phyloP scores from a whole-genome alignment of 177 flowering plant genomes.

The Telopea speciosissima region DNA sequence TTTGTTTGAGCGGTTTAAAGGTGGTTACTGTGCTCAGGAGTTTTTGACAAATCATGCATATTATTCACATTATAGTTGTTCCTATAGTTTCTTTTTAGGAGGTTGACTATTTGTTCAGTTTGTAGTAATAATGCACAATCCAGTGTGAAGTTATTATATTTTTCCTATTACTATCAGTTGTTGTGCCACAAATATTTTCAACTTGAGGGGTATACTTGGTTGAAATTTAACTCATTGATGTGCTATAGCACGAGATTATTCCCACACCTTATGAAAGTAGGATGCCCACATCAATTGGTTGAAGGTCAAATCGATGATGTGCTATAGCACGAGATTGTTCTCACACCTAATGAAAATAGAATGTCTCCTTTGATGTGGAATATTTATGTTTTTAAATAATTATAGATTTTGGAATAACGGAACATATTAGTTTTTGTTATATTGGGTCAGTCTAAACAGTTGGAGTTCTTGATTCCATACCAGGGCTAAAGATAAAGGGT shows the following conservation, averaged over 20 bases:
- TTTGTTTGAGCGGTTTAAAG: too few relatives aligned
- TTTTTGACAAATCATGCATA: too few relatives aligned
- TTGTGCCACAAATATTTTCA: too few relatives aligned
- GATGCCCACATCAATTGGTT: too few relatives aligned
- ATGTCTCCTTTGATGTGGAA: neutral
- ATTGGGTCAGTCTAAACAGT: neutral
- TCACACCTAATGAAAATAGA: neutral
- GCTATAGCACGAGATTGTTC: neutral
- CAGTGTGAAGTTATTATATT: too few relatives aligned
- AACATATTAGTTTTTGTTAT: neutral
- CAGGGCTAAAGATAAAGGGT: neutral
- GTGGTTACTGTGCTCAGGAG: too few relatives aligned
- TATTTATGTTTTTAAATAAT: neutral
- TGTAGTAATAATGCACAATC: too few relatives aligned
- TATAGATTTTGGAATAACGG: neutral
- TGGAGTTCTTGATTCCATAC: neutral
- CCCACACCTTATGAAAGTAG: neutral
- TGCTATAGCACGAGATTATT: neutral
- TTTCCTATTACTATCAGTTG: too few relatives aligned
- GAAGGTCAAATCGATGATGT: neutral
- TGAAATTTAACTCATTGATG: neutral
- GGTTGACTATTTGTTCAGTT: too few relatives aligned
- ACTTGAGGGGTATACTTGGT: neutral
- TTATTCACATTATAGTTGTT: too few relatives aligned
- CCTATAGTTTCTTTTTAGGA: too few relatives aligned